Conservation (phyloP, 306 rosid genomes). For the Quercus aquifolioides region DNA sequence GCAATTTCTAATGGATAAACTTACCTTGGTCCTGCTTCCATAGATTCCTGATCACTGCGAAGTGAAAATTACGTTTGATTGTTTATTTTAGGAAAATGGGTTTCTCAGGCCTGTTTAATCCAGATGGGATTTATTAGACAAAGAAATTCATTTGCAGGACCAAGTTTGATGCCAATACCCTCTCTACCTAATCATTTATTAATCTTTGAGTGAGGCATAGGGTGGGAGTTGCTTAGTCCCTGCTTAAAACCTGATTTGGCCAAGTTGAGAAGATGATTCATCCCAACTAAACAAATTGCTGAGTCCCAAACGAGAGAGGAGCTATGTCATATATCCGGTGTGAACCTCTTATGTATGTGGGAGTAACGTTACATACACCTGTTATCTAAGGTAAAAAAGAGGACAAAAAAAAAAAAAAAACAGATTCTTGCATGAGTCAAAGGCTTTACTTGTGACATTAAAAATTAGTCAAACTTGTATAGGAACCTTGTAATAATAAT, state of each 20-base stretch:
- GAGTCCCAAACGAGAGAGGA: too few species aligned
- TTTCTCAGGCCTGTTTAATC: not conserved
- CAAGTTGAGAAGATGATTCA: not conserved
- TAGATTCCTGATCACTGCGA: not conserved
- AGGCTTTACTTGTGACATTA: too few species aligned
- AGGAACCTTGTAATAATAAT: not conserved
- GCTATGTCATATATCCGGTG: too few species aligned
- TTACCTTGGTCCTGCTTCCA: not conserved
- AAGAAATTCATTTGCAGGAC: not conserved
- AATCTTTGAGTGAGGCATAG: too few species aligned
- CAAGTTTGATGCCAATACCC: not conserved
- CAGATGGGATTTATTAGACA: not conserved
- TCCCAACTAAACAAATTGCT: not conserved
- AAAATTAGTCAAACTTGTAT: not conserved
- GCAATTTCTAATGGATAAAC: not conserved
- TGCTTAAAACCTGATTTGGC: too few species aligned
- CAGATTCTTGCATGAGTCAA: not conserved
- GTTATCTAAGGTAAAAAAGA: not conserved
- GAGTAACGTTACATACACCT: too few species aligned
- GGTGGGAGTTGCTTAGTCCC: too few species aligned
- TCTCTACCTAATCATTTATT: too few species aligned
- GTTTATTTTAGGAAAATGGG: not conserved
- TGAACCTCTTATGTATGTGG: too few species aligned
- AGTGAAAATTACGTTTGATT: not conserved
- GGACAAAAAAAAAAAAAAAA: not conserved